Evolutionary conservation across 148 eudicot genomes (phyloP).

Genomic region (Cornus florida): DNA sequence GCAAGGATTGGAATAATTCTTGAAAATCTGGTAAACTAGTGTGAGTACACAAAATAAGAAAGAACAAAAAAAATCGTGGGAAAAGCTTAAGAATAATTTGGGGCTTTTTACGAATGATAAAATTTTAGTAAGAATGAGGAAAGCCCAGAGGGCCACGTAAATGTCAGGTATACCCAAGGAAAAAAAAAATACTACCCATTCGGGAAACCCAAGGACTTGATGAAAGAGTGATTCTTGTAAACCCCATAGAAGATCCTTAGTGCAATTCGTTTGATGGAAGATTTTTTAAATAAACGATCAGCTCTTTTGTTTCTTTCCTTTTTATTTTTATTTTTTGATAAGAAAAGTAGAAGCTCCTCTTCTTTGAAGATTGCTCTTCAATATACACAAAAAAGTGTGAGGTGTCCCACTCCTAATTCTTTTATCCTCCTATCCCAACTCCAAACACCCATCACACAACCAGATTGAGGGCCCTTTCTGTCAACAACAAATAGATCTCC

Average conservation of each 20-base stretch:
- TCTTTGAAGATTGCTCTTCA: background rate
- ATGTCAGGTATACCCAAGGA: background rate
- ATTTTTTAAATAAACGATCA: constrained; percentile 3
- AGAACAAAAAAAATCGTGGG: background rate
- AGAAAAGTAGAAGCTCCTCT: background rate
- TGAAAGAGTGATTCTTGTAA: background rate
- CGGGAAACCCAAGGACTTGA: background rate
- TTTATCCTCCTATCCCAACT: background rate
- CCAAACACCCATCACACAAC: background rate
- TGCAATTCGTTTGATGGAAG: background rate
- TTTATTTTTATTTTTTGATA: background rate
- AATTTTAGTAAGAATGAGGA: background rate
- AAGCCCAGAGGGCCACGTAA: background rate
- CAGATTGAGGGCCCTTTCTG: background rate
- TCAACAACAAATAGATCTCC: background rate
- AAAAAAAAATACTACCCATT: background rate
- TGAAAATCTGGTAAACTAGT: constrained; percentile 1
- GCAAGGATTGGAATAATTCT: background rate
- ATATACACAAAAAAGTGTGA: background rate
- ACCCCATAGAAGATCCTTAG: background rate
- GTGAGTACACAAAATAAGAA: background rate
- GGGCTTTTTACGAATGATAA: background rate
- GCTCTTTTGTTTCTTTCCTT: too few species aligned
- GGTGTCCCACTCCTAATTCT: background rate
- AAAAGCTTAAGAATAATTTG: background rate